A percentile compares a stretch with the other conserved stretches of the same genome.
Evolutionary conservation across 2,329 filamentous ascomycete species (phyloP).

Genomic region (Alternaria postmessia): DNA sequence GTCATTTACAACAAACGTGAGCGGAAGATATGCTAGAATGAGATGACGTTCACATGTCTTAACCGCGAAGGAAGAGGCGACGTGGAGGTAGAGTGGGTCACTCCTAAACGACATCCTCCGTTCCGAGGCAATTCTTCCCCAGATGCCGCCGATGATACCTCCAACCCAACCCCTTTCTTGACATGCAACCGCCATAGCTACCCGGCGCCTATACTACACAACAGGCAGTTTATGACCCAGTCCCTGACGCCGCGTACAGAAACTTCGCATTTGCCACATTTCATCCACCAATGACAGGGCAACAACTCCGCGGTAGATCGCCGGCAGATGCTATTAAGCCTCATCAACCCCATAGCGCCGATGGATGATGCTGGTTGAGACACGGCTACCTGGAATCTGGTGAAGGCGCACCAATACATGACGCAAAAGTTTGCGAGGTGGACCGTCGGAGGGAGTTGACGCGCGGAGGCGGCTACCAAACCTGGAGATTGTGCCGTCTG

Average conservation of each 20-base stretch:
- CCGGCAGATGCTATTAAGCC: conserved; percentile 2
- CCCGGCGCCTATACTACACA: not conserved
- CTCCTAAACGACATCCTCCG: not conserved
- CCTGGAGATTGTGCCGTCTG: conserved; percentile 24
- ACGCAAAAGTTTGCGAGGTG: conserved; percentile 12
- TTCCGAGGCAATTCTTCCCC: not conserved
- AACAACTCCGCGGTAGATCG: not conserved
- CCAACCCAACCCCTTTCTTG: not conserved
- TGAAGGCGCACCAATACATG: conserved; percentile 1
- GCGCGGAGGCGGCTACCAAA: conserved; percentile 16
- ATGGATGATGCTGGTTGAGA: conserved; percentile 10
- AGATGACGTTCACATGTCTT: not conserved
- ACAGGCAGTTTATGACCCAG: not conserved
- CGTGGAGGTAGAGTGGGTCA: conserved; percentile 2
- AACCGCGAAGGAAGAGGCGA: not conserved
- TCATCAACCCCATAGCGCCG: not conserved
- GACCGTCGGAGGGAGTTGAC: conserved; percentile 10
- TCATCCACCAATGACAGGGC: conserved; percentile 16
- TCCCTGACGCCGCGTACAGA: not conserved
- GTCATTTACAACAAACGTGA: not conserved
- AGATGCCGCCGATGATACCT: not conserved
- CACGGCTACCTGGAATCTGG: not conserved
- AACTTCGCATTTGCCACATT: conserved; percentile 6
- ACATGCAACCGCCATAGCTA: not conserved
- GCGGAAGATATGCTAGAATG: not conserved